A percentile compares a stretch with the other conserved stretches of the same genome.
Evolutionary conservation across 345 rosid genomes (phyloP).

Genomic region (Citrus sinensis): DNA sequence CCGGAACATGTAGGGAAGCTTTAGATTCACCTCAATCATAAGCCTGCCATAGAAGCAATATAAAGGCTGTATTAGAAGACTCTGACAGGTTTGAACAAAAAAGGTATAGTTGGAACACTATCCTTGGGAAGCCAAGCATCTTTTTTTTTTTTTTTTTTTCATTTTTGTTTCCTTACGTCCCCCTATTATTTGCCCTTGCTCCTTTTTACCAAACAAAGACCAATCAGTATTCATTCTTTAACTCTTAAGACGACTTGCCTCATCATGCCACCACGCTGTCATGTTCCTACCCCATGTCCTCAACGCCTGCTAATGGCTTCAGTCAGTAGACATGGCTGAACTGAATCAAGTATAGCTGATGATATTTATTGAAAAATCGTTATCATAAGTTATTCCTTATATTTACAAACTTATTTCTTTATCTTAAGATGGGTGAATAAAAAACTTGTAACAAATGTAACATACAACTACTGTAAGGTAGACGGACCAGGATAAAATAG

Average conservation of each 20-base stretch:
- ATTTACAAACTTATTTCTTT: too few species aligned
- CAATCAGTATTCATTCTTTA: not conserved
- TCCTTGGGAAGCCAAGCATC: constrained; percentile 76
- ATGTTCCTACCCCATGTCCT: constrained; percentile 5
- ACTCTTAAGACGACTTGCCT: constrained; percentile 24
- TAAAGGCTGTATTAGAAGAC: constrained; percentile 56
- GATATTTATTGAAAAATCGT: too few species aligned
- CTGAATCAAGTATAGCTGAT: not conserved
- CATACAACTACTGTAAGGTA: not conserved
- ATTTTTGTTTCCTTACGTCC: constrained; percentile 26
- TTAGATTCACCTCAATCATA: constrained; percentile 50
- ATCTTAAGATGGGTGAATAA: too few species aligned
- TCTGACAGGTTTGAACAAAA: constrained; percentile 83
- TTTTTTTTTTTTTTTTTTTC: constrained; percentile 15
- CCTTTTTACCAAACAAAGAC: constrained; percentile 34
- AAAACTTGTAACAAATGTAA: not conserved
- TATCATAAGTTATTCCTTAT: too few species aligned
- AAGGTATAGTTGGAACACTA: constrained; percentile 53
- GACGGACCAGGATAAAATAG: not conserved
- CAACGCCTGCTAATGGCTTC: not conserved
- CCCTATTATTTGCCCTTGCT: constrained; percentile 36
- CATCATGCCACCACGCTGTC: constrained; percentile 23
- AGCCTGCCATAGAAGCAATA: constrained; percentile 48
- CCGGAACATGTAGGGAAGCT: constrained; percentile 45
- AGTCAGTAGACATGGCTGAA: not conserved